Evolutionary conservation across 371 early-diverging fungal genomes (phyloP), one percentile per base, ranked within the genome.

Genomic region (Mucor sp.): DNA sequence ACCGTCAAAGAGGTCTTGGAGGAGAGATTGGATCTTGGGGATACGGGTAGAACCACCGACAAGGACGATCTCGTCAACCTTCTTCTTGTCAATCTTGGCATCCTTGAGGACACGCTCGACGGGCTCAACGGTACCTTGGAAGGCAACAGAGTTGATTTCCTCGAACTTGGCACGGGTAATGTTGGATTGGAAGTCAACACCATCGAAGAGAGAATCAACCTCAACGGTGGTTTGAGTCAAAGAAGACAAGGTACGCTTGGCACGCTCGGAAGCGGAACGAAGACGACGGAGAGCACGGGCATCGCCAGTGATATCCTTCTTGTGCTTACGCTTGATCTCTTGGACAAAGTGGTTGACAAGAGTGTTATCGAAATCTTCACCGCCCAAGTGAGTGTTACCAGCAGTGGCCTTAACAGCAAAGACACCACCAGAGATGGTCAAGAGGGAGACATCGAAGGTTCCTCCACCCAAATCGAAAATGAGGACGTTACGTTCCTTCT

Each of bases 41-140:
- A 99, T 99, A 92, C 99, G 98, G 70, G 99, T 99, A 75, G 98
- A 98, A 74, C 99, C 99, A 84, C 99, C 99, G 72, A 99, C 99
- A 44, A 99, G 87, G 71, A 99, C 97, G 75, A 99, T 96, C 76
- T 98, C 97, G 76, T 97, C 83, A 72, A 99, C 94, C 64, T 86
- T 74, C 74, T 85, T 74, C 91, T 98, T 99, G 81, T 94, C 95
- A 70, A 95, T 87, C 93, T 95, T 90, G 78, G 96, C 88, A 88
- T 97, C 95, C 81, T 91, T 90, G 71, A 95, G 91, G 63, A 93
- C 94, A 61, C 88, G 81, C 43, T 90, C 89, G 66, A 93, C 93
- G 69, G 90, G 96, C 44, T 93, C 94, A 65, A 95, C 75, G 69
- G 96, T 94, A 67, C 85, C 85, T 62, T 89, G 88, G 83, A 95